These are phyloP conservation scores for Striga asiatica DNA, from an alignment of 257 asterid species.

Conservation along the genomic window DNA sequence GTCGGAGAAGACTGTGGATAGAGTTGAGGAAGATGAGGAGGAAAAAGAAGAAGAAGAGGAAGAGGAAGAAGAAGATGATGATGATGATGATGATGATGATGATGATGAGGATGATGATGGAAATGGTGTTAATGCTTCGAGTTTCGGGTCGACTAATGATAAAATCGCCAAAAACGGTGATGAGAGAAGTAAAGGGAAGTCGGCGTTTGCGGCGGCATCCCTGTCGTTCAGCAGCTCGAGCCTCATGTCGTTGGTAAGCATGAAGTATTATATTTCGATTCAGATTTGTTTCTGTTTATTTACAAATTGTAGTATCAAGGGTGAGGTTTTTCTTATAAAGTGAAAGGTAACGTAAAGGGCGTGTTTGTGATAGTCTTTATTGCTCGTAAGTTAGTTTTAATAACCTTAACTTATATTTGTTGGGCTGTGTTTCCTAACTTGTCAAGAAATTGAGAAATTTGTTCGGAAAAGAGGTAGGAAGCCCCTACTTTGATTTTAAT, in stretches of 20 bases:
- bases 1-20: too few species aligned
- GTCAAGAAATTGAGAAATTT: not conserved
- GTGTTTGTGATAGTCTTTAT: too few species aligned
- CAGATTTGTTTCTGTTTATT: too few species aligned
- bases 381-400: too few species aligned
- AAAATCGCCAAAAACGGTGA: constrained; percentile 25
- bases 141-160: constrained; percentile 68
- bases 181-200: constrained; percentile 42
- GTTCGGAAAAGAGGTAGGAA: not conserved
- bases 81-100: constrained; percentile 32
- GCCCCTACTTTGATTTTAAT: not conserved
- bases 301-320: not conserved
- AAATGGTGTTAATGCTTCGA: constrained; percentile 43
- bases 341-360: not conserved
- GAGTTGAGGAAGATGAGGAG: constrained; percentile 34
- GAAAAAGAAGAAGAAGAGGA: constrained; percentile 33
- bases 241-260: constrained; percentile 48
- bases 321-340: not conserved
- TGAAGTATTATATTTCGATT: not conserved
- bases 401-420: too few species aligned
- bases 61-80: constrained; percentile 45
- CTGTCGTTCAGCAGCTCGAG: constrained; percentile 41
- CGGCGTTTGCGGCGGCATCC: constrained; percentile 82
- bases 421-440: not conserved
- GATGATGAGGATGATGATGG: constrained; percentile 29